Percentiles rank a stretch among this genome's conserved stretches.
Conservation (phyloP, 352 stramenopile genomes). For the Phytophthora ohioensis region DNA sequence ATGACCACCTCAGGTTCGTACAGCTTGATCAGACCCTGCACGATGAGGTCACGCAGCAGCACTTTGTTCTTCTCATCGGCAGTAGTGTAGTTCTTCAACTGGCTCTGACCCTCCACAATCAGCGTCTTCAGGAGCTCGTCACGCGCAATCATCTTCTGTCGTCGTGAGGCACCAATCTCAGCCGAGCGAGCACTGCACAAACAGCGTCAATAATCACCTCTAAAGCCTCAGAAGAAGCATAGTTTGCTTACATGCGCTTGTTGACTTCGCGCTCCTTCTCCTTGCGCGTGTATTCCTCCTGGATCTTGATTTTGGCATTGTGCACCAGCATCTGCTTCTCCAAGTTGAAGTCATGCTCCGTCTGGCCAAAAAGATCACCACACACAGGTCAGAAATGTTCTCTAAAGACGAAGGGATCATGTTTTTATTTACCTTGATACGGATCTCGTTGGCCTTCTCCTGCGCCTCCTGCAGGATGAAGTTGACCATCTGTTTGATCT, state of each 20-base stretch:
- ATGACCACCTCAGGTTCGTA: constrained; percentile 96
- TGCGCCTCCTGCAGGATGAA: constrained; percentile 99
- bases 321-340: constrained; percentile 99
- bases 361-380: constrained; percentile 64
- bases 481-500: constrained; percentile 98
- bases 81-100: constrained; percentile 60
- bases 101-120: constrained; percentile 69
- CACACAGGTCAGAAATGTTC: not conserved
- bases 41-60: constrained; percentile 96
- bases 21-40: constrained; percentile 99
- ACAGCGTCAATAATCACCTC: not conserved
- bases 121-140: constrained; percentile 92
- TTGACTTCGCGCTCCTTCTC: constrained; percentile 98
- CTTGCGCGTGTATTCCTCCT: constrained; percentile 98
- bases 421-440: constrained; percentile 89
- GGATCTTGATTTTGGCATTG: constrained; percentile 98
- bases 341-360: constrained; percentile 99
- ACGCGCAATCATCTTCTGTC: constrained; percentile 97
- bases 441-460: constrained; percentile 99
- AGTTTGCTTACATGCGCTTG: constrained; percentile 77
- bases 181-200: constrained; percentile 84
- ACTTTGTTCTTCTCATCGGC: constrained; percentile 92
- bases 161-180: constrained; percentile 94
- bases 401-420: not conserved
- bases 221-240: constrained; percentile 6